phyloP scores from a whole-genome alignment of 1,284 basidiomycete species.

The Naganishia albida region DNA sequence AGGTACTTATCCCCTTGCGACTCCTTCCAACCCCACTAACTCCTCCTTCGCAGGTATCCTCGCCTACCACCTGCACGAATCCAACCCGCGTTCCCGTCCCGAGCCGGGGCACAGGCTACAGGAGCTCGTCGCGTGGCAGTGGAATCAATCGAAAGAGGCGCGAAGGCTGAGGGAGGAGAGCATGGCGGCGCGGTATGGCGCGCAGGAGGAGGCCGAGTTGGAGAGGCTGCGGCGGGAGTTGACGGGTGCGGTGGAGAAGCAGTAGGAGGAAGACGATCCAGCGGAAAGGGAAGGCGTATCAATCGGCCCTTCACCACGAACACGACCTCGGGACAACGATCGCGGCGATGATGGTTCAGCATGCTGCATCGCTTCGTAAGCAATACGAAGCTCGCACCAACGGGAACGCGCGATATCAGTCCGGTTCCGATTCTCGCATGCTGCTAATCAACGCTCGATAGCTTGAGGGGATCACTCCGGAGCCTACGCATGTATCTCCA shows the following conservation, averaged over 20 bases:
- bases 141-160: conserved; percentile 47
- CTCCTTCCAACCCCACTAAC: background rate
- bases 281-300: background rate
- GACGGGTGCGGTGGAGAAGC: conserved; percentile 30
- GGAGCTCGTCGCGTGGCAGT: conserved; percentile 71
- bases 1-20: conserved; percentile 28
- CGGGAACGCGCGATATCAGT: background rate
- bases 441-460: too few species aligned
- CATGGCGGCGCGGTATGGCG: conserved; percentile 27
- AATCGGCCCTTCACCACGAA: background rate
- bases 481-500: too few species aligned
- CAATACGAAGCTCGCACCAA: conserved; percentile 11
- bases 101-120: conserved; percentile 65
- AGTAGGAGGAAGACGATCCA: background rate
- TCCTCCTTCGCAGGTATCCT: conserved; percentile 59
- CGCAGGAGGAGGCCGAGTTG: conserved; percentile 41
- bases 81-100: conserved; percentile 73
- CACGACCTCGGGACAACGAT: background rate
- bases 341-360: background rate
- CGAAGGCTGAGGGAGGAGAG: conserved; percentile 37
- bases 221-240: conserved; percentile 48
- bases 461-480: too few species aligned
- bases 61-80: conserved; percentile 81
- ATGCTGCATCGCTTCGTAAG: conserved; percentile 10
- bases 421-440: background rate